Evolutionary conservation across 1,284 basidiomycete species (phyloP).

Genomic region (Papiliotrema laurentii): DNA sequence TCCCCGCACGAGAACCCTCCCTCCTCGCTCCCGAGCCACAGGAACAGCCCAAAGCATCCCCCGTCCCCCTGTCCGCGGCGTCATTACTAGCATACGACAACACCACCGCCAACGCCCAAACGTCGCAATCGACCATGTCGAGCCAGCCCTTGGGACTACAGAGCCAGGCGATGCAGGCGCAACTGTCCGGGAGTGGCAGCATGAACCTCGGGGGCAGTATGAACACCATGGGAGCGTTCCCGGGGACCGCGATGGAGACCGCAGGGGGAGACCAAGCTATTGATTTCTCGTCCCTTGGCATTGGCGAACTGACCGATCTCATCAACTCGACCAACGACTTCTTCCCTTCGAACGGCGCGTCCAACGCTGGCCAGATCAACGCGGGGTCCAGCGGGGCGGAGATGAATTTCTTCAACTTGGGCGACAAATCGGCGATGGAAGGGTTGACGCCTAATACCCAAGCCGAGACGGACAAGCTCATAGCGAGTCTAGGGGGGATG

Average conservation of each 20-base stretch:
- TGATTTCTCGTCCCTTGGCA: conserved; percentile 12
- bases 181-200: too few relatives aligned
- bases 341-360: not conserved
- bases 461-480: conserved; percentile 4
- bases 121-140: not conserved
- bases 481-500: not conserved
- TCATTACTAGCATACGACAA: conserved; percentile 18
- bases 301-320: conserved; percentile 18
- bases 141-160: too few relatives aligned
- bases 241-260: too few relatives aligned
- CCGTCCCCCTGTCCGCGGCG: conserved; percentile 19
- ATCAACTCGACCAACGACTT: conserved; percentile 10
- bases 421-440: not conserved
- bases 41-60: conserved; percentile 14
- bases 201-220: too few relatives aligned
- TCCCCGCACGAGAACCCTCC: conserved; percentile 5
- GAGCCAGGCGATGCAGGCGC: too few relatives aligned
- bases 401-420: not conserved
- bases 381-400: not conserved
- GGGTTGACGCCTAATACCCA: conserved; percentile 3
- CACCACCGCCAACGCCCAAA: not conserved
- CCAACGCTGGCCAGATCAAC: not conserved
- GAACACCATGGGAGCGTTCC: too few relatives aligned
- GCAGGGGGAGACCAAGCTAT: not conserved
- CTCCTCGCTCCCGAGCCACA: conserved; percentile 4